Evolutionary conservation across 2,329 filamentous ascomycete genomes (phyloP), one percentile per base, ranked within the genome.

Genomic region (Eurotiales sp.): DNA sequence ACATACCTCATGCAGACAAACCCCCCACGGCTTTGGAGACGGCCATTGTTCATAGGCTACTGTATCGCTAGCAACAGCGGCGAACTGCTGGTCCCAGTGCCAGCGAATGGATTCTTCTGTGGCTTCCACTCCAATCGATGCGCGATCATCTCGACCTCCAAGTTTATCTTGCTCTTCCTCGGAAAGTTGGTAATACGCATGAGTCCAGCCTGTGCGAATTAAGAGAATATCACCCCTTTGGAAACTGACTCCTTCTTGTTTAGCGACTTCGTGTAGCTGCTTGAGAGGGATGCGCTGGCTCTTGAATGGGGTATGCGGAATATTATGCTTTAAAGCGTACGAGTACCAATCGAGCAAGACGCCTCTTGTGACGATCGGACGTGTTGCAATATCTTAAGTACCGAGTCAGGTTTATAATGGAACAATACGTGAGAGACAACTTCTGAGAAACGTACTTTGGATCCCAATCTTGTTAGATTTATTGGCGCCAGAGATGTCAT

Each of bases 21-120:
- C 48, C 17, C 50, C 51, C 52, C 54, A 56, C 7, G 40, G 8
- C 19, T 54, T 54, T 5, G 51, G 21, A 4, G 48, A 50, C n/a
- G 70, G 68, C 61, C 73, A 73, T 8, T 68, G 70, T 56, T 81
- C 79, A 54, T 77, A 75, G 1, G 68, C 69, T 7, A 77, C 74
- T 30, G 74, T 72, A 51, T 83, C 80, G 3, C 78, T 77, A 0
- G 74, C 79, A 0, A 81, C 72, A 4, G 79, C 79, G 0, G 77
- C 65, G 57, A 82, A 81, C n/a, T 69, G 64, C 41, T 72, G 64
- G 30, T 81, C 74, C 77, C 78, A 82, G n/a, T 81, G 65, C 78
- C 79, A 82, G 21, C 71, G 66, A 4, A 79, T 68, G 3, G 71
- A 71, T 8, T 70, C 72, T 12, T 72, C 64, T 2, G 70, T 72